Percentiles rank a stretch among this genome's conserved stretches.
Evolutionary conservation across 768 basidiomycete species (phyloP).

Genomic region (Termitomyces sp.): DNA sequence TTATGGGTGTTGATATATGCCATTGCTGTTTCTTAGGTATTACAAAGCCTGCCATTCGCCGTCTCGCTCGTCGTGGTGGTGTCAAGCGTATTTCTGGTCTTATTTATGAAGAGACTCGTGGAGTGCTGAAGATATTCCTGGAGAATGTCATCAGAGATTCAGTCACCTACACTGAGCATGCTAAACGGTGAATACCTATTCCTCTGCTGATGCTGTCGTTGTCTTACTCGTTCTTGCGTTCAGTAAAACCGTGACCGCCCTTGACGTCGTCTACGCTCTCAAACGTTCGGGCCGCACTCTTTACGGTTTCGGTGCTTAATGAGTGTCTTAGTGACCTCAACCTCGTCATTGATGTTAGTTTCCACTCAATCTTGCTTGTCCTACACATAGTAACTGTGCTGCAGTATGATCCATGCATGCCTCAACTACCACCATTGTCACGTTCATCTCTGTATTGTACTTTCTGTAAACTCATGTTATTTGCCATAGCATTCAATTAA

Average conservation of each 20-base stretch:
- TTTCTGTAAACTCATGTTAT: neutral
- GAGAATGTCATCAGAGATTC: constrained; percentile 89
- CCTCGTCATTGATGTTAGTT: neutral
- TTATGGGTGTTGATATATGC: neutral
- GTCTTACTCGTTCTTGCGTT: neutral
- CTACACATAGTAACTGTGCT: neutral
- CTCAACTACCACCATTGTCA: neutral
- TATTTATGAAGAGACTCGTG: constrained; percentile 90
- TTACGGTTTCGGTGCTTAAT: constrained; percentile 73
- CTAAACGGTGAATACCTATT: constrained; percentile 46
- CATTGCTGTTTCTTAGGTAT: constrained; percentile 39
- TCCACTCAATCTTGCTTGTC: neutral
- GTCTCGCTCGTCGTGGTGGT: constrained; percentile 89
- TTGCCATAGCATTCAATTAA: neutral
- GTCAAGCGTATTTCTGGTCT: constrained; percentile 87
- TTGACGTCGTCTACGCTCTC: constrained; percentile 78
- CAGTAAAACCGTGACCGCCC: constrained; percentile 73
- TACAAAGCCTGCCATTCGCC: constrained; percentile 79
- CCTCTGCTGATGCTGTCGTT: neutral
- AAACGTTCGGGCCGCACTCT: constrained; percentile 73
- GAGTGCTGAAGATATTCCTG: constrained; percentile 86
- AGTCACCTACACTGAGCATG: constrained; percentile 92
- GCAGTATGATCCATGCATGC: neutral
- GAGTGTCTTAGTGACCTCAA: no score
- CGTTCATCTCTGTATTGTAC: neutral